Base-by-base conservation (phyloP, 2,329 filamentous ascomycete species). In the Ceratocystiopsis sp. region DNA sequence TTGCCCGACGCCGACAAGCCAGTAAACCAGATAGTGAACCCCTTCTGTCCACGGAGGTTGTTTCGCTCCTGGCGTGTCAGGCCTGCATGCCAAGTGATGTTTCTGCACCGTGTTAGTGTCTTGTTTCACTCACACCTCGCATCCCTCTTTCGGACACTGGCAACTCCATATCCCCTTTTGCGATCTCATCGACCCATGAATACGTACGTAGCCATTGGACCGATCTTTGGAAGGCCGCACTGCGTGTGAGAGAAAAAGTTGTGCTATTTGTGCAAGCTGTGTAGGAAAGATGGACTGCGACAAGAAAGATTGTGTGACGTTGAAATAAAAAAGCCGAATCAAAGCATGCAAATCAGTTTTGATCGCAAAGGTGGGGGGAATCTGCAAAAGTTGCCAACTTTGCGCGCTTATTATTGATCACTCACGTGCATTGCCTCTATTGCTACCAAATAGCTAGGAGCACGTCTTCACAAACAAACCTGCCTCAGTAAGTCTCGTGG, bases 1-100 rank as follows among this genome's bases (percentile, higher is more conserved):
- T 98, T 98, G 58, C 91, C 91, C 0, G 85, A 94, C 42, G 89
- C 91, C 35, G 84, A 93, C 50, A 98, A 83, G 43, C 91, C 91
- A 1, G 91, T 98, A 59, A 98, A 83, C 91, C 91, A 98, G 65
- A 98, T 80, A 45, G 91, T 98, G 60, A 93, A 80, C 59, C 91
- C 91, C 52, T 76, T 75, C 64, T 98, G 91, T 61, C 79, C 76
- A 63, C 85, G 84, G 53, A 75, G 66, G 52, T 70, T 59, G 62
- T 75, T 79, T 62, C 84, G 82, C 72, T 91, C 84, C 49, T 67
- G 62, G 63, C 83, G 81, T 44, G 80, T 81, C 58, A 91, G 79
- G 49, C 80, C 83, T 10, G 78, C 70, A 69, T 91, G 84, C 84
- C 84, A 91, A 61, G 83, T 89, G 61, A 91, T 89, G 71, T 91